These are phyloP conservation scores for Neolentinus lepideus DNA, from an alignment of 1,284 basidiomycete species.

Conservation along the genomic window DNA sequence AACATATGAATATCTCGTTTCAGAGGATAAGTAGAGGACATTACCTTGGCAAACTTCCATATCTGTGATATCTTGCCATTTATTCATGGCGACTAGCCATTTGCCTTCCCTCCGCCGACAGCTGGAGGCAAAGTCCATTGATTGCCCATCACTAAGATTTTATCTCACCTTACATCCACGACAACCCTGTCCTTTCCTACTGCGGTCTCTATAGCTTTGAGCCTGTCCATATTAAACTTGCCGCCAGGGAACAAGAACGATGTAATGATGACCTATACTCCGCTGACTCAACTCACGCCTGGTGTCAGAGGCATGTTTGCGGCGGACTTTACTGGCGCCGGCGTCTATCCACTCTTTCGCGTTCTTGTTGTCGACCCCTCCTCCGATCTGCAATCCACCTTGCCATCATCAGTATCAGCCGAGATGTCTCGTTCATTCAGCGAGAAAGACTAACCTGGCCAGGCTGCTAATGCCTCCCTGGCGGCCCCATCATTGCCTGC, in stretches of 20 bases:
- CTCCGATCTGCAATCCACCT: constrained; percentile 87
- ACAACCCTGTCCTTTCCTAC: constrained; percentile 88
- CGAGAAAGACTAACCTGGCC: constrained; percentile 54
- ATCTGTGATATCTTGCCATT: constrained; percentile 96
- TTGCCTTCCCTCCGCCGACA: constrained; percentile 73
- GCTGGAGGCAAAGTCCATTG: constrained; percentile 32
- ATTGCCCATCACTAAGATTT: neutral
- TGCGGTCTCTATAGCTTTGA: constrained; percentile 55
- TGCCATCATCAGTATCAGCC: constrained; percentile 2
- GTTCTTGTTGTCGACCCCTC: constrained; percentile 83
- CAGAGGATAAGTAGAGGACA: constrained; percentile 2
- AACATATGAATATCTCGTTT: constrained; percentile 1
- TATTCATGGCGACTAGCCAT: constrained; percentile 98
- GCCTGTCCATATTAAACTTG: constrained; percentile 71
- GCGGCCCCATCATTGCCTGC: constrained; percentile 87
- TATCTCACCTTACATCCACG: constrained; percentile 83
- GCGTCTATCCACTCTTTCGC: constrained; percentile 80
- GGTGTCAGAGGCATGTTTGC: neutral
- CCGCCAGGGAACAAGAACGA: constrained; percentile 88
- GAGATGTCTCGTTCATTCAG: neutral
- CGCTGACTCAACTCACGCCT: too few species aligned
- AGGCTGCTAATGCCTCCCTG: constrained; percentile 71
- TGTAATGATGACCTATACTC: constrained; percentile 85
- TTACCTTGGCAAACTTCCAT: constrained; percentile 84
- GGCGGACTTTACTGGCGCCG: constrained; percentile 84